Evolutionary conservation across 768 basidiomycete species (phyloP).

Genomic region (Bullera alba): DNA sequence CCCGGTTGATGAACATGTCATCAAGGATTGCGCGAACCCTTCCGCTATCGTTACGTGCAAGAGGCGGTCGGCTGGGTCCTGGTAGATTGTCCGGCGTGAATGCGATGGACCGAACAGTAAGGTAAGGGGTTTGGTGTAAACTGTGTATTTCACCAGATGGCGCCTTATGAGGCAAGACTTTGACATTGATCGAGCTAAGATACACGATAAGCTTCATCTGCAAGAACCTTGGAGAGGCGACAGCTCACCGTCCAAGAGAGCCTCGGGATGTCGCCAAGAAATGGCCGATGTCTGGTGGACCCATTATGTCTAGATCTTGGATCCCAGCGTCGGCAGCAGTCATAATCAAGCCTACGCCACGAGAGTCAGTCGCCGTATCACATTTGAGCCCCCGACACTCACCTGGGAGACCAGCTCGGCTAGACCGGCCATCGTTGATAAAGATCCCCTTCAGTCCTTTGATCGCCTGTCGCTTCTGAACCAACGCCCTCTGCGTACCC

Average conservation of each 20-base stretch:
- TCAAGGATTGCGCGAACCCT: too few relatives aligned
- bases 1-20: slow-evolving; percentile 44
- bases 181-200: background rate
- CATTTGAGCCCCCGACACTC: slow-evolving; percentile 22
- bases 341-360: slow-evolving; percentile 63
- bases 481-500: slow-evolving; percentile 65
- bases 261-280: slow-evolving; percentile 63
- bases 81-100: background rate
- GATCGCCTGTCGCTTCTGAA: slow-evolving; percentile 62
- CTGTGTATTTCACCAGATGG: too few relatives aligned
- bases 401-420: slow-evolving; percentile 73
- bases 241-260: slow-evolving; percentile 60
- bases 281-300: slow-evolving; percentile 68
- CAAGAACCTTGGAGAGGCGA: background rate
- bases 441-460: slow-evolving; percentile 65
- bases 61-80: background rate
- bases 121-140: background rate
- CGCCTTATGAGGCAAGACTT: background rate
- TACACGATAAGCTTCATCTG: background rate
- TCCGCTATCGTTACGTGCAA: too few relatives aligned
- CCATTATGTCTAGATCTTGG: slow-evolving; percentile 56
- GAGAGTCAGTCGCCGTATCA: background rate
- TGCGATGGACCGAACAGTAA: background rate
- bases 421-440: slow-evolving; percentile 59
- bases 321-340: slow-evolving; percentile 66